A percentile compares a stretch with the other conserved stretches of the same genome.
Conservation (phyloP, 2,329 filamentous ascomycete species). For the Ophiosphaerella korrae region DNA sequence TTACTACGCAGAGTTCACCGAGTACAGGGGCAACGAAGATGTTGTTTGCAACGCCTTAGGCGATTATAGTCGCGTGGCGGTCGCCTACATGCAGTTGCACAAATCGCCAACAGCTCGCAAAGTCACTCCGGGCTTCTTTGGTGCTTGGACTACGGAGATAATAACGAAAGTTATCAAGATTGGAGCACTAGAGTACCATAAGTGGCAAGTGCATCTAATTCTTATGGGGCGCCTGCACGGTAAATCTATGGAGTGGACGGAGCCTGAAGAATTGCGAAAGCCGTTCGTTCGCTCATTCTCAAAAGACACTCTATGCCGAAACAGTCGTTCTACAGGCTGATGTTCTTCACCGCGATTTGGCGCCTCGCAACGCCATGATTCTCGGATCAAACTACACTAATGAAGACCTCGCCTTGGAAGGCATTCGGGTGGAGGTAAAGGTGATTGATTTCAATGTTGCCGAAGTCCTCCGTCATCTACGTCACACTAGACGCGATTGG, state of each 20-base stretch:
- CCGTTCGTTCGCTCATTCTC: not conserved
- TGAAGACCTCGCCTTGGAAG: not conserved
- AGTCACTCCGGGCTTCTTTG: not conserved
- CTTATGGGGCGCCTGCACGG: slow-evolving; percentile 3
- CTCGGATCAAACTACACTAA: not conserved
- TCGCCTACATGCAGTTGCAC: slow-evolving; percentile 1
- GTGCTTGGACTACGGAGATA: slow-evolving; percentile 4
- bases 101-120: not conserved
- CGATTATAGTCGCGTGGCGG: slow-evolving; percentile 7
- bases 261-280: not conserved
- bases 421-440: not conserved
- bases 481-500: not conserved
- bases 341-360: slow-evolving; percentile 6
- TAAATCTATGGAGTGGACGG: not conserved
- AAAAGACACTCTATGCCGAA: slow-evolving; percentile 3
- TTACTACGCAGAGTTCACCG: slow-evolving; percentile 1
- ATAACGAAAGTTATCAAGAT: not conserved
- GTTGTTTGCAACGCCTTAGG: slow-evolving; percentile 4
- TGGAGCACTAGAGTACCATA: not conserved
- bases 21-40: slow-evolving; percentile 1
- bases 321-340: slow-evolving; percentile 3
- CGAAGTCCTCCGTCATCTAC: not conserved
- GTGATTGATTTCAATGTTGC: slow-evolving; percentile 6
- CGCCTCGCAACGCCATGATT: slow-evolving; percentile 15
- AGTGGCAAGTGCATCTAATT: slow-evolving; percentile 8